Base-by-base conservation (phyloP, 768 basidiomycete species). In the Amanita subjunquillea region DNA sequence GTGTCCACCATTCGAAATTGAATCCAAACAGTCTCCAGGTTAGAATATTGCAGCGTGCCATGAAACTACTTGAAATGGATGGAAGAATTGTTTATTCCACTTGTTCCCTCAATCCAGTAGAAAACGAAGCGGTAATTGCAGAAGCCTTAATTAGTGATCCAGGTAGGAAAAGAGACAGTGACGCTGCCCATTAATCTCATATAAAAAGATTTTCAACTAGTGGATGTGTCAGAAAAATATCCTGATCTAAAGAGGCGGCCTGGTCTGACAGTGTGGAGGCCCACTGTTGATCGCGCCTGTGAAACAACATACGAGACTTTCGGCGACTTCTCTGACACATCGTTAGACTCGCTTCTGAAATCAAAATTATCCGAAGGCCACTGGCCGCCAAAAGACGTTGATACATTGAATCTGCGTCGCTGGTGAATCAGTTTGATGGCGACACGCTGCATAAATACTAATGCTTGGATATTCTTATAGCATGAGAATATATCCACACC, bases 41-140 rank as follows among this genome's bases (percentile, higher is more conserved):
- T 38, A 86, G 96, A 17, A 98, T 99, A 58, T 77, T 98, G 17
- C 77, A 86, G 55, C 86, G 96, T 17, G 95, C 86, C 1, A 96
- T 99, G 89, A 82, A 84, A 52, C 77, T 98, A 69, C 77, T 99
- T 38, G 82, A 83, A 29, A 61, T 64, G 9, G 79, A 83, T n/a
- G 95, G 94, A 6, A 83, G 88, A 34, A 86, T 98, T 56, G 94
- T 98, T 15, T 99, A 98, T 65, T 98, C 96, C 4, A 99, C 96
- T 0, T 98, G 96, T 62, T 97, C 94, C 0, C 72, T 98, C 58
- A 98, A 98, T 65, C 96, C 96, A 1, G 77, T 92, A 10, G 96
- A 99, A 68, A 97, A 99, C 63, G 96, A 99, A 65, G 91, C 96
- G 6, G 95, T 98, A 55, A 73, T 98, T 32, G 86, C 90, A 1